A percentile compares a stretch with the other conserved stretches of the same genome.
Evolutionary conservation across 1,139 yeast species (phyloP).

Genomic region (Blastobotrys arbuscula): DNA sequence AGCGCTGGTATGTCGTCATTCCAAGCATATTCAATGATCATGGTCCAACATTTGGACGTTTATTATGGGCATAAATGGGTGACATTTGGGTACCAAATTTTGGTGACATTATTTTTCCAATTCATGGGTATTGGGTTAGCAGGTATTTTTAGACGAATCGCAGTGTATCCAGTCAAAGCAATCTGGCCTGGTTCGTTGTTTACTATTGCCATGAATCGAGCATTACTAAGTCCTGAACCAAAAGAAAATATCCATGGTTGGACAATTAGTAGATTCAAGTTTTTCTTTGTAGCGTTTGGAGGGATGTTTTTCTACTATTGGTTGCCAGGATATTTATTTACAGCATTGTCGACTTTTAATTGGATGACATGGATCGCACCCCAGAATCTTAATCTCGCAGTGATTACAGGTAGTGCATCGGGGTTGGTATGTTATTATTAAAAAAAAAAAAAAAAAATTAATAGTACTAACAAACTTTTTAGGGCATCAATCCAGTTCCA

Average conservation of each 20-base stretch:
- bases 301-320: constrained; percentile 50
- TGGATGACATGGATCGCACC: constrained; percentile 64
- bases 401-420: constrained; percentile 47
- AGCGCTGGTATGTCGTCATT: constrained; percentile 22
- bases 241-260: constrained; percentile 41
- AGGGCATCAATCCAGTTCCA: constrained; percentile 50
- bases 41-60: constrained; percentile 38
- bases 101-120: constrained; percentile 48
- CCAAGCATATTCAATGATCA: constrained; percentile 35
- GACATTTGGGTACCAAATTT: constrained; percentile 45
- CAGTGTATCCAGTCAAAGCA: constrained; percentile 51
- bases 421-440: constrained; percentile 35
- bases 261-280: constrained; percentile 42
- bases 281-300: constrained; percentile 39
- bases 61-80: constrained; percentile 43
- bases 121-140: constrained; percentile 59
- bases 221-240: constrained; percentile 38
- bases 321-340: constrained; percentile 50
- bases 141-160: constrained; percentile 51
- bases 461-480: background rate
- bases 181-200: constrained; percentile 55
- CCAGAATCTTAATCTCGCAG: constrained; percentile 46
- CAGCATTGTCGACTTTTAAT: constrained; percentile 48
- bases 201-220: constrained; percentile 49
- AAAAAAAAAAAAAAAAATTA: background rate